phyloP scores from a whole-genome alignment of 208 protist species.

The Blechomonas ayalai region DNA sequence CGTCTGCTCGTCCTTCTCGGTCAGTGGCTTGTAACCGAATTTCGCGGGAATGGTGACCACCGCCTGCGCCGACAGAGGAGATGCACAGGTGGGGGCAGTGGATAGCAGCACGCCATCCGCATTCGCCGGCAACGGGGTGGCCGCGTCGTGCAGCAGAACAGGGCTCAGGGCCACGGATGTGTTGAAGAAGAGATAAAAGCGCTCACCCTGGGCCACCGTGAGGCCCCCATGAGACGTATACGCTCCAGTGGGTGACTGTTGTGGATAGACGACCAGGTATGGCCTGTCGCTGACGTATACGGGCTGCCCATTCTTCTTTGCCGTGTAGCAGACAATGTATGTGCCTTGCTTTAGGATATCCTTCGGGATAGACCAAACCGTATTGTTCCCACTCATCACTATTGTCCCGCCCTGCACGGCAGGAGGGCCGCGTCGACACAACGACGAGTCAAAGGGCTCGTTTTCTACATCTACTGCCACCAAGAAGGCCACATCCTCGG shows the following conservation, averaged over 20 bases:
- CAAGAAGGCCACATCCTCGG: slow-evolving; percentile 51
- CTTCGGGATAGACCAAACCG: slow-evolving; percentile 58
- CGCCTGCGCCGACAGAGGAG: slow-evolving; percentile 11
- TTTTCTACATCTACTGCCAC: slow-evolving; percentile 12
- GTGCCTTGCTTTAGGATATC: slow-evolving; percentile 16
- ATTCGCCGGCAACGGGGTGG: slow-evolving; percentile 3
- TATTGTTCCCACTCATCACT: slow-evolving; percentile 19
- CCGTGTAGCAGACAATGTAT: slow-evolving; percentile 79
- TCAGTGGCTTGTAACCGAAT: slow-evolving; percentile 64
- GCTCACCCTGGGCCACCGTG: slow-evolving; percentile 50
- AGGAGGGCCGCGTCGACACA: background rate
- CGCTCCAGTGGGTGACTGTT: slow-evolving; percentile 62
- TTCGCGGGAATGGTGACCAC: slow-evolving; percentile 41
- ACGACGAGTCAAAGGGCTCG: background rate
- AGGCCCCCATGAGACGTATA: slow-evolving; percentile 41
- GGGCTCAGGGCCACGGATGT: slow-evolving; percentile 51
- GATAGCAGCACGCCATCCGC: slow-evolving; percentile 56
- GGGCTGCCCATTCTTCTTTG: slow-evolving; percentile 32
- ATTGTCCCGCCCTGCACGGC: no score
- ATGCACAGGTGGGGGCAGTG: slow-evolving; percentile 21
- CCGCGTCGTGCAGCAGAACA: slow-evolving; percentile 30
- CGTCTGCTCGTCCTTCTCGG: slow-evolving; percentile 11
- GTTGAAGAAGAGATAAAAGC: slow-evolving; percentile 79
- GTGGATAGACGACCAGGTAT: slow-evolving; percentile 41
- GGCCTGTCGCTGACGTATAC: slow-evolving; percentile 50